These are phyloP conservation scores for Picochlorum sp. DNA, from an alignment of 139 green algal species.

Conservation along the genomic window DNA sequence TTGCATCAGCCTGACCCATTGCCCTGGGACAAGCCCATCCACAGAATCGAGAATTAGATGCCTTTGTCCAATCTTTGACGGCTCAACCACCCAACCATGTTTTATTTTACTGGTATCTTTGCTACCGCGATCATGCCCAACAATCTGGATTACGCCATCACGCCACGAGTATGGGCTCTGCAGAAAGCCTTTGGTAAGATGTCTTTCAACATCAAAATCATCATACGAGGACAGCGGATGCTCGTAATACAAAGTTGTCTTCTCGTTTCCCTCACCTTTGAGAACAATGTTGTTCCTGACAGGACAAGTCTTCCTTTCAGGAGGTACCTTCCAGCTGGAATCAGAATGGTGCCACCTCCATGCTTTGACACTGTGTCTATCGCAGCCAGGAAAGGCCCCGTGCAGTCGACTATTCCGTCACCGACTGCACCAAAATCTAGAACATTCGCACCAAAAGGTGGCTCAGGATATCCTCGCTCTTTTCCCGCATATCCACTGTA, in stretches of 20 bases:
- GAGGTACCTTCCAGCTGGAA: slow-evolving; percentile 7
- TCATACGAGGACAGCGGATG: slow-evolving; percentile 1
- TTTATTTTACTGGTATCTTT: background rate
- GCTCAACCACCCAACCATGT: background rate
- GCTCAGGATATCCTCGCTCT: background rate
- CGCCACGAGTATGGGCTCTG: slow-evolving; percentile 6
- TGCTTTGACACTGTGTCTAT: background rate
- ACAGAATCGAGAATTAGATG: background rate
- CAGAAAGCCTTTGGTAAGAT: background rate
- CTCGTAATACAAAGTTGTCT: background rate
- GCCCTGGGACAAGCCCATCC: background rate
- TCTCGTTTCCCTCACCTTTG: background rate
- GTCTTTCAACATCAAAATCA: no score
- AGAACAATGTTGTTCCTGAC: slow-evolving; percentile 7
- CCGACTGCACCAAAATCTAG: slow-evolving; percentile 1
- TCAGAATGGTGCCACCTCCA: slow-evolving; percentile 7
- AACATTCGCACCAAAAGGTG: slow-evolving; percentile 3
- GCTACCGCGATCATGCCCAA: slow-evolving; percentile 4
- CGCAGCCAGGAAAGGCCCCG: background rate
- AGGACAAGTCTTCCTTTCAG: slow-evolving; percentile 2
- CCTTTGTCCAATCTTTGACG: background rate
- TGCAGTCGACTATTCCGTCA: background rate
- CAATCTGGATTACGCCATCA: slow-evolving; percentile 8
- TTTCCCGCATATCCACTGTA: background rate
- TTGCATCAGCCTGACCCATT: slow-evolving; percentile 8